Evolutionary conservation across 2,329 filamentous ascomycete species (phyloP).

Genomic region (Epichloe festucae): DNA sequence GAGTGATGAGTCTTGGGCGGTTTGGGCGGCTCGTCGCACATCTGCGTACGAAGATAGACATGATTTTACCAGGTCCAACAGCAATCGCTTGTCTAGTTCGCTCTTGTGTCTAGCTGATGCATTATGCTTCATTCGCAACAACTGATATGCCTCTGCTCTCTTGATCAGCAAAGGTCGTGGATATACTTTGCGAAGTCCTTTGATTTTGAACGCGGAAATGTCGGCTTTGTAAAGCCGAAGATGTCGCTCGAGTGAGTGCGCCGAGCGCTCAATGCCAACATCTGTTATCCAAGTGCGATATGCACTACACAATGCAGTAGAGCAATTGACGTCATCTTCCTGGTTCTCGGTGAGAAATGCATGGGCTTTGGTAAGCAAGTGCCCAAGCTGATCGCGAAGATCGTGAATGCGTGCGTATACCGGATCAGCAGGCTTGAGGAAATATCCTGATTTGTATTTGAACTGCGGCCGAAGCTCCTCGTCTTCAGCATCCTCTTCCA

Average conservation of each 20-base stretch:
- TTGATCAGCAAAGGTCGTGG: slow-evolving; percentile 85
- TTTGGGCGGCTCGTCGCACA: slow-evolving; percentile 86
- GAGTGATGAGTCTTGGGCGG: slow-evolving; percentile 81
- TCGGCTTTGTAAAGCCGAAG: slow-evolving; percentile 75
- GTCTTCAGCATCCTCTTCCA: slow-evolving; percentile 58
- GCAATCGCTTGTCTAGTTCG: slow-evolving; percentile 71
- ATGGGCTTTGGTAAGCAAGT: slow-evolving; percentile 72
- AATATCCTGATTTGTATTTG: slow-evolving; percentile 77
- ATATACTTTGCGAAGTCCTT: slow-evolving; percentile 81
- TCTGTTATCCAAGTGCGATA: slow-evolving; percentile 97
- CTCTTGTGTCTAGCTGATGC: slow-evolving; percentile 77
- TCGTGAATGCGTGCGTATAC: slow-evolving; percentile 68
- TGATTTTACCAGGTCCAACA: slow-evolving; percentile 80
- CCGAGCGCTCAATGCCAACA: slow-evolving; percentile 89
- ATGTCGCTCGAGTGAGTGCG: slow-evolving; percentile 82
- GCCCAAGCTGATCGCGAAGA: slow-evolving; percentile 67
- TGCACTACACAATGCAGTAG: slow-evolving; percentile 81
- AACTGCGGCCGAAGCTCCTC: slow-evolving; percentile 78
- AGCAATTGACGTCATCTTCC: slow-evolving; percentile 91
- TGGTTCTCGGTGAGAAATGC: slow-evolving; percentile 70
- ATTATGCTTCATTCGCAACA: slow-evolving; percentile 90
- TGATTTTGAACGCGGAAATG: slow-evolving; percentile 86
- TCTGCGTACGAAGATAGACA: slow-evolving; percentile 88
- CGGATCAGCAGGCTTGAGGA: slow-evolving; percentile 41
- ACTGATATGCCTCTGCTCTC: slow-evolving; percentile 85